A percentile compares a stretch with the other conserved stretches of the same genome.
Conservation (phyloP, 441 rosid genomes). For the Corymbia citriodora region DNA sequence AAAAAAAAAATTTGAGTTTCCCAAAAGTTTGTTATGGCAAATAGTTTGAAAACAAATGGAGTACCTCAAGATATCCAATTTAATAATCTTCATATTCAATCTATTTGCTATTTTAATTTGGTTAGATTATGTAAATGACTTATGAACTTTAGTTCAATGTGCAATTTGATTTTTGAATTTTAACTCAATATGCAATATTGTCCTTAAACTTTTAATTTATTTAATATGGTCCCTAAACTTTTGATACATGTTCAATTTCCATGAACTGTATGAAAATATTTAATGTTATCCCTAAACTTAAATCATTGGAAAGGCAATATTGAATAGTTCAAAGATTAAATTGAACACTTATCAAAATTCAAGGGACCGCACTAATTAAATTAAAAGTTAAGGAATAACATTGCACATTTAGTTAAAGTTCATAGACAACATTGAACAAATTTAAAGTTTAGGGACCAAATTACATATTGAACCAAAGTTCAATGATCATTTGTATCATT, state of each 20-base stretch:
- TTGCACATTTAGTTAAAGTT: too few relatives aligned
- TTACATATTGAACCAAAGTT: accelerated
- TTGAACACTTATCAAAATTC: too few relatives aligned
- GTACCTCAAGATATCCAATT: not conserved
- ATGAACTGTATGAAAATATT: accelerated
- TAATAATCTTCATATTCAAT: not conserved
- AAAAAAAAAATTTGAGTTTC: not conserved
- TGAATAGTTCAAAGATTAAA: accelerated
- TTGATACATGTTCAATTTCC: accelerated
- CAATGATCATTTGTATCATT: accelerated
- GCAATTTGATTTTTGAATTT: accelerated
- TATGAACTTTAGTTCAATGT: accelerated
- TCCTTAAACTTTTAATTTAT: too few relatives aligned
- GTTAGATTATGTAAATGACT: accelerated
- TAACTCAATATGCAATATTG: accelerated
- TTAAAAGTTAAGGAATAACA: accelerated
- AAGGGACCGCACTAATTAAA: accelerated
- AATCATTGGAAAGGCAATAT: too few relatives aligned
- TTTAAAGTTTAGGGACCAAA: not conserved
- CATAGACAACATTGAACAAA: accelerated
- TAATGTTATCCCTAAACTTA: not conserved
- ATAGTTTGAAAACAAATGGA: not conserved
- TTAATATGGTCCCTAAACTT: accelerated
- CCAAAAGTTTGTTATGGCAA: not conserved
- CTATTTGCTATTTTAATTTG: not conserved